Evolutionary conservation across 1,284 basidiomycete species (phyloP).

Genomic region (Fomitopsis betulina): DNA sequence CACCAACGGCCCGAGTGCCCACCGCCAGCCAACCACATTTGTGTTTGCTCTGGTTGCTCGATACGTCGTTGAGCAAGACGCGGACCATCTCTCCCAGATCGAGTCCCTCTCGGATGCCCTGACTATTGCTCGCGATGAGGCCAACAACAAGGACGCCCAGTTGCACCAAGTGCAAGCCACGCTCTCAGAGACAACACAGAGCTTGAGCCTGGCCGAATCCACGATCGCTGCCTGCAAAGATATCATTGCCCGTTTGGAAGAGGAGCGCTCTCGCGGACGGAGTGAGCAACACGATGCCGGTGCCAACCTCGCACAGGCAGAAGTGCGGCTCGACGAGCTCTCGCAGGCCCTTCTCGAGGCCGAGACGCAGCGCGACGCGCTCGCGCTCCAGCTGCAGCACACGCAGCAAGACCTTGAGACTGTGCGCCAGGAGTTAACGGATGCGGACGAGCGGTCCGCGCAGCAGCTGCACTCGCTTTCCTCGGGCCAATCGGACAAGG

Average conservation of each 20-base stretch:
- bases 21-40: slow-evolving; percentile 9
- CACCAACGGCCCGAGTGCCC: slow-evolving; percentile 23
- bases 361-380: slow-evolving; percentile 59
- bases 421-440: slow-evolving; percentile 47
- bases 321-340: slow-evolving; percentile 35
- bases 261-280: slow-evolving; percentile 25
- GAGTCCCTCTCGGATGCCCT: slow-evolving; percentile 4
- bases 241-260: slow-evolving; percentile 31
- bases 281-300: slow-evolving; percentile 33
- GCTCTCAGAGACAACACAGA: slow-evolving; percentile 11
- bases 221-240: slow-evolving; percentile 20
- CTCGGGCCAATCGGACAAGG: slow-evolving; percentile 44
- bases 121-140: neutral
- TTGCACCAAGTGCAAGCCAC: neutral
- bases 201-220: slow-evolving; percentile 24
- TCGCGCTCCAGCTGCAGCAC: slow-evolving; percentile 56
- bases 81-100: slow-evolving; percentile 6
- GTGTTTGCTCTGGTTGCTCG: slow-evolving; percentile 19
- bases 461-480: slow-evolving; percentile 57
- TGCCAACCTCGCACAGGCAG: slow-evolving; percentile 34
- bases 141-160: neutral
- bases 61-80: slow-evolving; percentile 9
- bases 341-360: slow-evolving; percentile 42
- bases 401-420: slow-evolving; percentile 50
- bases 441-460: slow-evolving; percentile 53